Base-by-base conservation (phyloP, 257 asterid species). In the Solanum sparsipilum region DNA sequence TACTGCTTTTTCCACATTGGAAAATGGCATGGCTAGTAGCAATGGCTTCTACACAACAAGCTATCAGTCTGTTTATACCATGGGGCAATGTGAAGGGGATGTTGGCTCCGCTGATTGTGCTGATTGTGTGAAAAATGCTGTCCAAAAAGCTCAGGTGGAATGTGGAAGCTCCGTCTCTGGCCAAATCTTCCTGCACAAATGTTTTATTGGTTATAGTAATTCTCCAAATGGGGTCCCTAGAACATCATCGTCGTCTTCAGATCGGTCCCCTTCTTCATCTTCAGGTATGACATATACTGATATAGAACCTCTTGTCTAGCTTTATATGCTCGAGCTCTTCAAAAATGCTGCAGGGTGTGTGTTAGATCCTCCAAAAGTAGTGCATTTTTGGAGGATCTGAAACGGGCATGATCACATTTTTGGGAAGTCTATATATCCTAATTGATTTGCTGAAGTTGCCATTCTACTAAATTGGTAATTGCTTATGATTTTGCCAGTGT, bases 71-170 rank as follows among this genome's bases (percentile, higher is more conserved):
- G 93, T 96, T 70, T 93, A 91, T 90, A 98, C 90, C 84, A 73
- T 96, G 91, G 99, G 99, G 34, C 99, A 97, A 86, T 97, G 99
- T 87, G 98, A 97, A 88, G 98, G 98, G 27, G 98, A 96, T 91
- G 94, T 97, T 87, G 98, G 99, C 31, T 83, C 90, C 65, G 74
- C 95, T 68, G 99, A 97, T 89, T 97, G 99, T 89, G 98, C 78
- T 85, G 94, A 93, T 86, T 97, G 99, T 91, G 98, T 96, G 88
- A 93, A 94, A 87, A 92, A 8, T 92, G 98, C 98, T 67, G 98
- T 95, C n/a, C 98, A 97, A 92, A 97, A 92, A 87, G 96, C 98
- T 90, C 99, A 97, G 91, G 98, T 94, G 87, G 99, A 97, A 91
- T 97, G 99, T 92, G 99, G 99, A 75, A 94, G 98, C 91, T 94